Conservation (phyloP, 2,329 filamentous ascomycete genomes). For the Aspergillus melleus region DNA sequence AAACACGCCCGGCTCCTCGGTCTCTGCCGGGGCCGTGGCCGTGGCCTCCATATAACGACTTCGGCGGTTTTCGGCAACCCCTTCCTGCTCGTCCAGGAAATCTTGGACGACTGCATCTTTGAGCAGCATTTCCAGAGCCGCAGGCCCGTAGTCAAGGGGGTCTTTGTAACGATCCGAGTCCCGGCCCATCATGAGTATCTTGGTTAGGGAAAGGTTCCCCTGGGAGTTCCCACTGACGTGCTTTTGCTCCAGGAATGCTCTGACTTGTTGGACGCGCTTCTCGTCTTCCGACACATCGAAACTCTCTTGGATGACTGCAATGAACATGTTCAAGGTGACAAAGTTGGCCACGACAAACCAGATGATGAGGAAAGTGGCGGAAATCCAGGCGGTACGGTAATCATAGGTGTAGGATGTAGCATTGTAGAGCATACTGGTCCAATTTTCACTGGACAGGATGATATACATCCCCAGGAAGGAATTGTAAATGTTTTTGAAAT, state of each 20-base stretch:
- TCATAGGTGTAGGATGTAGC: slow-evolving; percentile 68
- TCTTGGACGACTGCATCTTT: slow-evolving; percentile 95
- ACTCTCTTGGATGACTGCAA: slow-evolving; percentile 99
- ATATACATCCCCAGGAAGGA: slow-evolving; percentile 98
- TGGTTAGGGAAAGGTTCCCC: slow-evolving; percentile 66
- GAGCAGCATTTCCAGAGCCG: slow-evolving; percentile 91
- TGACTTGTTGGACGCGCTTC: slow-evolving; percentile 94
- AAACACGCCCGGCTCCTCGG: slow-evolving; percentile 58
- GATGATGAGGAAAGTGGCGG: slow-evolving; percentile 82
- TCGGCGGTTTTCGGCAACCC: slow-evolving; percentile 27
- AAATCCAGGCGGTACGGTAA: slow-evolving; percentile 83
- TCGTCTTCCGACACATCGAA: slow-evolving; percentile 99
- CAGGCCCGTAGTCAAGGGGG: slow-evolving; percentile 86
- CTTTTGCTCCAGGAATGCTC: slow-evolving; percentile 88
- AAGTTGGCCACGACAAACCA: slow-evolving; percentile 97
- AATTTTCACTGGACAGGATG: slow-evolving; percentile 92
- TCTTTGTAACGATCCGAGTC: slow-evolving; percentile 67
- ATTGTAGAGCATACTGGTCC: slow-evolving; percentile 84
- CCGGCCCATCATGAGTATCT: slow-evolving; percentile 62
- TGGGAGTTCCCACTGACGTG: slow-evolving; percentile 69
- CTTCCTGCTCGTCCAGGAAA: slow-evolving; percentile 76
- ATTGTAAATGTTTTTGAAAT: slow-evolving; percentile 91
- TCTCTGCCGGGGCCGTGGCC: slow-evolving; percentile 37
- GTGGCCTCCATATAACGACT: slow-evolving; percentile 29
- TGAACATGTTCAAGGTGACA: slow-evolving; percentile 99